These are phyloP conservation scores for Blastobotrys robertii DNA, from an alignment of 805 yeast species.

Conservation along the genomic window DNA sequence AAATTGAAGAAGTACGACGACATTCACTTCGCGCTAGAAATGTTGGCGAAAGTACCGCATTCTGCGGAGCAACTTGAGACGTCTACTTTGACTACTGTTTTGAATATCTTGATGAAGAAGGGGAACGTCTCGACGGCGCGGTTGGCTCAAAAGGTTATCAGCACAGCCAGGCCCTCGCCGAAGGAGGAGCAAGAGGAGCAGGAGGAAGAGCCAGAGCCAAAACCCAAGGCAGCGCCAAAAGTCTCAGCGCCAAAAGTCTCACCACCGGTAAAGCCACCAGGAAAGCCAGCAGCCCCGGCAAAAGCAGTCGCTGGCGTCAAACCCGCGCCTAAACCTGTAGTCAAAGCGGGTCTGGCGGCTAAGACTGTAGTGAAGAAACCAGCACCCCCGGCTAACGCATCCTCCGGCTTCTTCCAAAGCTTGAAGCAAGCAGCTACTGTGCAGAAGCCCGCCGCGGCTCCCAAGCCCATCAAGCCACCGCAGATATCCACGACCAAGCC, in stretches of 20 bases:
- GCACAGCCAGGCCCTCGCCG: too few relatives aligned
- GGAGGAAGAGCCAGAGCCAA: background rate
- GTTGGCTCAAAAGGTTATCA: too few relatives aligned
- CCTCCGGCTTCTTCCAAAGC: too few relatives aligned
- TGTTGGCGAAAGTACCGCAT: slow-evolving; percentile 5
- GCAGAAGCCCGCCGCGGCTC: background rate
- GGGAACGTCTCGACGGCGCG: background rate
- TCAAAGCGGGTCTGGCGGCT: too few relatives aligned
- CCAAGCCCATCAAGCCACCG: too few relatives aligned
- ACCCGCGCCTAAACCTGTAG: too few relatives aligned
- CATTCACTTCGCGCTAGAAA: slow-evolving; percentile 4
- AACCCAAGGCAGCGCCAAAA: background rate
- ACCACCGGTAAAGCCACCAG: background rate
- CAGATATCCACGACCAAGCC: too few relatives aligned
- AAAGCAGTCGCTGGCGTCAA: too few relatives aligned
- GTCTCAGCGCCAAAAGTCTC: background rate
- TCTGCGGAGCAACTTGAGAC: slow-evolving; percentile 4
- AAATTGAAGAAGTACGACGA: slow-evolving; percentile 4
- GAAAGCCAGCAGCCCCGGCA: too few relatives aligned
- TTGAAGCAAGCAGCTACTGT: background rate
- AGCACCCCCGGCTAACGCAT: too few relatives aligned
- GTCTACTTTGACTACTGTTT: slow-evolving; percentile 5
- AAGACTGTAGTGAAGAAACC: too few relatives aligned
- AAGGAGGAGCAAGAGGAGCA: too few relatives aligned
- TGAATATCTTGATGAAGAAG: slow-evolving; percentile 4